Evolutionary conservation across 495 filamentous ascomycete species (phyloP).

Genomic region (Penicillium turbatum): DNA sequence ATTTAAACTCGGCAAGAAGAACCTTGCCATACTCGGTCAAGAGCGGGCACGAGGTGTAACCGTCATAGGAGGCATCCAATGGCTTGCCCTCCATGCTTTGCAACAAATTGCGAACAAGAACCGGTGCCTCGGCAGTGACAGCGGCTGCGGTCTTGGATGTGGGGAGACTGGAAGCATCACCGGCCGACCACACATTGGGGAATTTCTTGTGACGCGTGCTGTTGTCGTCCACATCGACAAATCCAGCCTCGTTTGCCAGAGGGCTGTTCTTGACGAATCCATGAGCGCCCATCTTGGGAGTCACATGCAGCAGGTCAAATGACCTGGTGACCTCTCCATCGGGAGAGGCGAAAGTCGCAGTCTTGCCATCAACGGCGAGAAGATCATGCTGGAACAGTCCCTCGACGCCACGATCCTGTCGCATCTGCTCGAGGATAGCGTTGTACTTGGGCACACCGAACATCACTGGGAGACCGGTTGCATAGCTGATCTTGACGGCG

Average conservation of each 20-base stretch:
- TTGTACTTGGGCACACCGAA: slow-evolving; percentile 69
- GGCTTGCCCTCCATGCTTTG: slow-evolving; percentile 52
- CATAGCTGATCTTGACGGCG: slow-evolving; percentile 57
- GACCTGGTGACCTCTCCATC: slow-evolving; percentile 46
- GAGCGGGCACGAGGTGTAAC: slow-evolving; percentile 68
- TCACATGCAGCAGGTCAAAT: slow-evolving; percentile 59
- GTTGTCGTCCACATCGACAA: slow-evolving; percentile 58
- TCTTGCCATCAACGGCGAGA: slow-evolving; percentile 55
- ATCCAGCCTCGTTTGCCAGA: slow-evolving; percentile 57
- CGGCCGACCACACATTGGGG: slow-evolving; percentile 64
- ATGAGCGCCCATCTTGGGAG: slow-evolving; percentile 60
- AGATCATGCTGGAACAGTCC: slow-evolving; percentile 65
- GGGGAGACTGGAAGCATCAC: slow-evolving; percentile 62
- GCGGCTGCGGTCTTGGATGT: slow-evolving; percentile 68
- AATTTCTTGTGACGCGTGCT: slow-evolving; percentile 60
- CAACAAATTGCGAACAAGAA: slow-evolving; percentile 56
- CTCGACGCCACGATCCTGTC: slow-evolving; percentile 59
- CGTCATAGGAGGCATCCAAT: slow-evolving; percentile 51
- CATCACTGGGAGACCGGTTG: slow-evolving; percentile 59
- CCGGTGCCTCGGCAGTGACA: slow-evolving; percentile 58
- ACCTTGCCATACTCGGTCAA: slow-evolving; percentile 63
- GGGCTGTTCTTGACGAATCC: slow-evolving; percentile 54
- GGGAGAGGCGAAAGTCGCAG: slow-evolving; percentile 47
- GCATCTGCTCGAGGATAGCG: slow-evolving; percentile 55
- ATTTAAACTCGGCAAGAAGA: slow-evolving; percentile 68